Percentiles rank a stretch among this genome's conserved stretches.
Conservation (phyloP, 176 grass and related monocot genomes). For the Oropetium thomaeum region DNA sequence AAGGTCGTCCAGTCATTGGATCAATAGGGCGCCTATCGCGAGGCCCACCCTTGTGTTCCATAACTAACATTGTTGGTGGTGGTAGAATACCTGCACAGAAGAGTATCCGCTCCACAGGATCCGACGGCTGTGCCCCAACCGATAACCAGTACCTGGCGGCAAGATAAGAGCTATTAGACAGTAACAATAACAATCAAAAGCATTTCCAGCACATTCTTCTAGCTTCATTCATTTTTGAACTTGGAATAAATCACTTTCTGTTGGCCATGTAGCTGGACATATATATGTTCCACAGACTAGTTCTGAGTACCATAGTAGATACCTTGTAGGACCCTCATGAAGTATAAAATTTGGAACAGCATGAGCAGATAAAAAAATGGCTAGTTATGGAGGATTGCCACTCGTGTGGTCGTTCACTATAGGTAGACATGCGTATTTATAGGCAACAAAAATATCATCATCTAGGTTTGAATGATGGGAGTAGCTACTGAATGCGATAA, state of each 20-base stretch:
- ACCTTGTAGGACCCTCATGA: not conserved
- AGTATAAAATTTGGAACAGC: not conserved
- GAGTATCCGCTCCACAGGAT: constrained; percentile 68
- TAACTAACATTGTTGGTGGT: constrained; percentile 62
- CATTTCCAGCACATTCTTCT: not conserved
- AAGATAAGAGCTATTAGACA: not conserved
- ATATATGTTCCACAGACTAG: not conserved
- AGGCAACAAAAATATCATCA: not conserved
- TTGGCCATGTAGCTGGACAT: not conserved
- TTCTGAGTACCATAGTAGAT: not conserved
- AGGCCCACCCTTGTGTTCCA: constrained; percentile 64
- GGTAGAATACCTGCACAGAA: constrained; percentile 66
- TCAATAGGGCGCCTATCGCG: constrained; percentile 44
- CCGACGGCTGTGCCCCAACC: constrained; percentile 79
- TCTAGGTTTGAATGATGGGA: not conserved
- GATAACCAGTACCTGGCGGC: constrained; percentile 69
- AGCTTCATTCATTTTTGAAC: not conserved
- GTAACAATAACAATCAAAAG: not conserved
- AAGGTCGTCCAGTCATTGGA: constrained; percentile 56
- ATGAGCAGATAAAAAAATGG: not conserved
- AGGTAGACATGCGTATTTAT: not conserved
- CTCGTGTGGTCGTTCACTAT: not conserved
- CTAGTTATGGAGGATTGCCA: not conserved
- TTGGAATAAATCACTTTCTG: not conserved
- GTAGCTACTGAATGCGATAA: not conserved